Base-by-base conservation (phyloP, 495 filamentous ascomycete genomes). In the Annulohypoxylon stygium region DNA sequence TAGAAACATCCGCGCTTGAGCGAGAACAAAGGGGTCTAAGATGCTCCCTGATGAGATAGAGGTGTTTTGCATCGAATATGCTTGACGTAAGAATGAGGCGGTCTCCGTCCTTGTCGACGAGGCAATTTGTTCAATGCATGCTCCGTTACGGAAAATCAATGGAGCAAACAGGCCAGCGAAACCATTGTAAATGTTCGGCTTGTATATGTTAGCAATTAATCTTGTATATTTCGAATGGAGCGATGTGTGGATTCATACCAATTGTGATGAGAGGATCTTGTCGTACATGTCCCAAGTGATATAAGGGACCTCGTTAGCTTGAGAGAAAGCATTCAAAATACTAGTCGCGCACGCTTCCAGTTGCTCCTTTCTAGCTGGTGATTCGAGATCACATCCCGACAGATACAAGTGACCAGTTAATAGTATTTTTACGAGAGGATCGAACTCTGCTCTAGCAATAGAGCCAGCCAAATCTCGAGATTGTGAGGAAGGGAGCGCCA, bases 401-500 rank as follows among this genome's bases (percentile, higher is more conserved):
- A 39, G 30, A 37, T 20, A 53, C 16, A 48, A 39, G 6, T 16
- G 51, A 47, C 43, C 48, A 41, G 14, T 7, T 39, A 50, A 36
- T 26, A 62, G 43, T 23, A 62, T 10, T 5, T 62, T 50, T 12
- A 50, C 25, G 16, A 62, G 43, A 50, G 41, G 26, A 3, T 7
- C 41, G 26, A 62, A 50, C 45, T 62, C 60, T 6, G 48, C 60
- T 50, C 26, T 62, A 25, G 60, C 23, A 4, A 62, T 43, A 25
- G 25, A 50, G 26, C 60, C 60, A 43, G 23, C 16, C 7, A 62
- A 5, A 11, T 62, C 43, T 36, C 26, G 26, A 18, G 43, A 62
- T 37, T 30, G 48, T 6, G 60, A 62, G 30, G 60, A 62, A 50
- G 60, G 60, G 14, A 62, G 43, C 36, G 48, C 43, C 23, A 43